phyloP scores from a whole-genome alignment of 495 filamentous ascomycete species.

The Tetracladium setigerum region DNA sequence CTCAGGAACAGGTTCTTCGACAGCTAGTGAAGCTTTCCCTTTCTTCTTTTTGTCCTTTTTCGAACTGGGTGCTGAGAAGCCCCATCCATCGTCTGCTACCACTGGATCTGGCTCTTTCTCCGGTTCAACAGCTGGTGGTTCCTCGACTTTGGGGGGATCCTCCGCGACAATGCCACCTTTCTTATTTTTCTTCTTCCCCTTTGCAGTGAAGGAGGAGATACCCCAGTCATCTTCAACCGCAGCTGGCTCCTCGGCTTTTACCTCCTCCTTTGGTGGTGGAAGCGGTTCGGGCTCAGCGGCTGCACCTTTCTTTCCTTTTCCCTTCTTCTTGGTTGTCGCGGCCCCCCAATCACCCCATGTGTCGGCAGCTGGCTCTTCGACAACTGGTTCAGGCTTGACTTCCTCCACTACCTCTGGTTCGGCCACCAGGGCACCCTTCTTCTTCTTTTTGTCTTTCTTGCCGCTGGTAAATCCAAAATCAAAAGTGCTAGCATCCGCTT shows the following conservation, averaged over 20 bases:
- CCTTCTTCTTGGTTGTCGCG: conserved; percentile 25
- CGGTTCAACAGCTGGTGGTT: not conserved
- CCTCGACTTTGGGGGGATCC: not conserved
- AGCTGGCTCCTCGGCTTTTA: conserved; percentile 12
- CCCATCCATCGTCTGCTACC: conserved; percentile 20
- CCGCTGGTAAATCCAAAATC: conserved; percentile 29
- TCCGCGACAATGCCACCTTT: not conserved
- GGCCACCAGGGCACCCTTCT: conserved; percentile 24
- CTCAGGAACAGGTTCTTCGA: conserved; percentile 13
- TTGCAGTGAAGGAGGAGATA: conserved; percentile 10
- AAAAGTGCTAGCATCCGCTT: conserved; percentile 25
- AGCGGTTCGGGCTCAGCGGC: conserved; percentile 2
- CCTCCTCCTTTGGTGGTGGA: not conserved
- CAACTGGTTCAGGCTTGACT: conserved; percentile 2
- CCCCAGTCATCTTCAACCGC: conserved; percentile 24
- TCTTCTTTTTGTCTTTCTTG: conserved; percentile 30
- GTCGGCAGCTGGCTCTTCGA: conserved; percentile 18
- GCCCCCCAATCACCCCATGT: conserved; percentile 30
- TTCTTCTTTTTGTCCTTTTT: conserved; percentile 33
- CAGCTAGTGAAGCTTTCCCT: conserved; percentile 12
- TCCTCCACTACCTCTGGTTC: conserved; percentile 21
- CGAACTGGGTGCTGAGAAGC: conserved; percentile 10
- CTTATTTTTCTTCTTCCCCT: conserved; percentile 26
- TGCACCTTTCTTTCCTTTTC: conserved; percentile 2
- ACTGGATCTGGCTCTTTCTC: conserved; percentile 13